Evolutionary conservation across 192 early-diverging fungal genomes (phyloP).

Genomic region (Umbelopsis ramanniana): DNA sequence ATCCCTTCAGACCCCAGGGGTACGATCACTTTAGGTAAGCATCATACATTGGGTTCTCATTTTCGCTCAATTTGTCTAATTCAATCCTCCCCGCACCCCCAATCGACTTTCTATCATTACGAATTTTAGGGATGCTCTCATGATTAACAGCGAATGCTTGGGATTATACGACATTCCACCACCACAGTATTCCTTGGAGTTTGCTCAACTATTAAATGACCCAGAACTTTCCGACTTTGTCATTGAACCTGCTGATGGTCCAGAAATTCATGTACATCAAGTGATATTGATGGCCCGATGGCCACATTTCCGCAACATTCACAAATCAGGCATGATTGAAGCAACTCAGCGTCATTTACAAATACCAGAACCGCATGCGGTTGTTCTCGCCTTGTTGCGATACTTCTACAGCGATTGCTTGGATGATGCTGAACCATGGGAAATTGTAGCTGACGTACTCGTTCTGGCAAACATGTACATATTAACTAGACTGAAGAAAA

Average conservation of each 20-base stretch:
- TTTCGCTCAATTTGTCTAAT: too few relatives aligned
- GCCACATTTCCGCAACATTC: constrained; percentile 59
- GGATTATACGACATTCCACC: constrained; percentile 59
- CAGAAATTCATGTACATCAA: constrained; percentile 57
- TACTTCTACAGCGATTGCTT: constrained; percentile 66
- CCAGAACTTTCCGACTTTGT: constrained; percentile 63
- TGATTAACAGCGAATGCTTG: constrained; percentile 56
- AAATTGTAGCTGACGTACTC: constrained; percentile 54
- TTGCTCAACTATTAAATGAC: constrained; percentile 51
- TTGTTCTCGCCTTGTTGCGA: constrained; percentile 53
- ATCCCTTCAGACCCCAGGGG: constrained; percentile 54
- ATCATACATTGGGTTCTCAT: background rate
- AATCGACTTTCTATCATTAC: background rate
- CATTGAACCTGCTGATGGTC: constrained; percentile 43
- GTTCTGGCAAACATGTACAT: constrained; percentile 64
- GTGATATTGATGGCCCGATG: constrained; percentile 62
- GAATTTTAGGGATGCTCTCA: constrained; percentile 45
- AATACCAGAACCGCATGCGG: constrained; percentile 55
- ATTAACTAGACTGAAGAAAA: constrained; percentile 57
- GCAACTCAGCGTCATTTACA: constrained; percentile 47
- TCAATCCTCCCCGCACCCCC: too few relatives aligned
- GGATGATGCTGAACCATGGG: constrained; percentile 40
- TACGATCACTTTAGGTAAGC: constrained; percentile 58
- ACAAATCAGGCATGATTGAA: constrained; percentile 57
- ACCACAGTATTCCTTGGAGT: constrained; percentile 41